Base-by-base conservation (phyloP, 345 rosid species). In the Combretum micranthum region DNA sequence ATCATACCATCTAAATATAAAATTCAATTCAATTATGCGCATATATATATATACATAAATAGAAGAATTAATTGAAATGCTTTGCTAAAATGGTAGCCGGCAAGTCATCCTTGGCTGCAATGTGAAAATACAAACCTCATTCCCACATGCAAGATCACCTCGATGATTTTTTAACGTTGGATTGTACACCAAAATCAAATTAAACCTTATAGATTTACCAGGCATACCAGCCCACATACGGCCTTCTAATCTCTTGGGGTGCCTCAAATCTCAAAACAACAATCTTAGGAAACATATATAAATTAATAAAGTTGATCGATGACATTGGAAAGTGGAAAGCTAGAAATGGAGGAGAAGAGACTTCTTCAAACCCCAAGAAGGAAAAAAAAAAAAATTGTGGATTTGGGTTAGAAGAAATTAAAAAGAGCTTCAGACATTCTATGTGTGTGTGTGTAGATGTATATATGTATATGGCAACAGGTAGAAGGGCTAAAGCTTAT, bases 61-160 rank as follows among this genome's bases (percentile, higher is more conserved):
- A n/a, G n/a, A n/a, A n/a, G n/a, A n/a, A n/a, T n/a, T n/a, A n/a
- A 22, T 4, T 37, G 21, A 10, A 49, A 37, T 25, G 39, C 12
- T 18, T 55, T 47, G 4, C 2, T 25, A 0, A 55, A 44, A 17
- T 14, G 4, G 4, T 32, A 25, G 53, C 74, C 91, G 91, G 91
- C 87, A 84, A 84, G 87, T 84, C 91, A 84, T 84, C 87, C 91
- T 84, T 84, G 87, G 87, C 91, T 84, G 74, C 72, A 69, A 64
- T 60, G 67, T 75, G 39, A 32, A 4, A 32, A 32, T 5, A n/a
- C 53, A 53, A 16, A 22, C 66, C 84, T 75, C 76, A 51, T 69
- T 64, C 59, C 57, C 80, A 51, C 90, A 83, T 76, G 86, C 80
- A 76, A 80, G 82, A 73, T 32, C 72, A 67, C 62, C 42, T 32